These are phyloP conservation scores for Daldinia grandis DNA, from an alignment of 495 filamentous ascomycete genomes.

Conservation along the genomic window DNA sequence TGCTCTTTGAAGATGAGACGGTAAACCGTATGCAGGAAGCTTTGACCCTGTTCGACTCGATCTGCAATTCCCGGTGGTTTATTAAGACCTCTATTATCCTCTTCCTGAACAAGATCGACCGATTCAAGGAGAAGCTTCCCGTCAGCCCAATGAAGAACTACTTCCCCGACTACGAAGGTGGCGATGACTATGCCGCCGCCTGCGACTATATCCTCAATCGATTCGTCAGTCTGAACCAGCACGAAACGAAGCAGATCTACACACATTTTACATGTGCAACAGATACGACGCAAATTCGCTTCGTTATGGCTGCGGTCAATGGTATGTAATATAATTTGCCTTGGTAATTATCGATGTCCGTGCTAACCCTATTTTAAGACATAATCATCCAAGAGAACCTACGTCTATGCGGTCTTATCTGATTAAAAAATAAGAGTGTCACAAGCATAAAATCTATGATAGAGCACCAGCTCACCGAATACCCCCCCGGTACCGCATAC, in stretches of 20 bases:
- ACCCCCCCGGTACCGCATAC: slow-evolving; percentile 35
- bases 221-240: slow-evolving; percentile 96
- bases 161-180: slow-evolving; percentile 98
- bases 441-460: slow-evolving; percentile 17
- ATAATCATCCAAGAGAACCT: slow-evolving; percentile 99
- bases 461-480: slow-evolving; percentile 26
- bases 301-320: slow-evolving; percentile 99
- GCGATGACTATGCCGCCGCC: slow-evolving; percentile 88
- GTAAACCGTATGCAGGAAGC: slow-evolving; percentile 99
- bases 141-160: slow-evolving; percentile 99
- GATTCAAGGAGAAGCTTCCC: slow-evolving; percentile 99
- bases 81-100: slow-evolving; percentile 99
- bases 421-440: slow-evolving; percentile 46
- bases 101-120: slow-evolving; percentile 99
- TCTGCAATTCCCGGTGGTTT: slow-evolving; percentile 99
- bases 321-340: slow-evolving; percentile 65
- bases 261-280: slow-evolving; percentile 99
- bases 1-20: slow-evolving; percentile 93
- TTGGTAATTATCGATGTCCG: not conserved
- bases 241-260: slow-evolving; percentile 99
- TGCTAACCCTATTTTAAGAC: slow-evolving; percentile 65
- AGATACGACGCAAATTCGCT: slow-evolving; percentile 97
- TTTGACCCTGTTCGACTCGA: slow-evolving; percentile 96
- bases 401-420: slow-evolving; percentile 97
- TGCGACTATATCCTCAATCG: slow-evolving; percentile 98